These are phyloP conservation scores for Aspergillus spinulosporus DNA, from an alignment of 2,329 filamentous ascomycete species.

Conservation along the genomic window DNA sequence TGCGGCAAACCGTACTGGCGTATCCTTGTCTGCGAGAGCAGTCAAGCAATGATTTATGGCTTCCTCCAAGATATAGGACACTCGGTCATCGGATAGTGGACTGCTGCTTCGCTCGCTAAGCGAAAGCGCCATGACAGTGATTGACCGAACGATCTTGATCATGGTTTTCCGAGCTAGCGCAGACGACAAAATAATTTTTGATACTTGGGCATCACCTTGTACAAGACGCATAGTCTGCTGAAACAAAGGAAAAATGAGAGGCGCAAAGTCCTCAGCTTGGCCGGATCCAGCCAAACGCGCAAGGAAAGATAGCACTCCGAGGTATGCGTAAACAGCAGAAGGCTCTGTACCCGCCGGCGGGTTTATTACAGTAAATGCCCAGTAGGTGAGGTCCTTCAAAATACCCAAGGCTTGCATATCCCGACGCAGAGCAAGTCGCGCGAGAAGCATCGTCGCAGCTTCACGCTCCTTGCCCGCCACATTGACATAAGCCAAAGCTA, in stretches of 20 bases:
- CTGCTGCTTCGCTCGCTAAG: constrained; percentile 46
- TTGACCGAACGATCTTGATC: constrained; percentile 79
- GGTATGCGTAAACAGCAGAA: constrained; percentile 68
- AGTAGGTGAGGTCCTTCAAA: constrained; percentile 65
- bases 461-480: constrained; percentile 83
- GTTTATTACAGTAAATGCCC: constrained; percentile 66
- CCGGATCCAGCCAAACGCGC: constrained; percentile 71
- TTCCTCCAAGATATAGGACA: constrained; percentile 67
- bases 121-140: constrained; percentile 64
- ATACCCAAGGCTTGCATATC: constrained; percentile 84
- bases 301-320: constrained; percentile 78
- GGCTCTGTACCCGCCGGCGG: constrained; percentile 41
- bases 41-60: constrained; percentile 80
- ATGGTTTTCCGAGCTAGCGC: constrained; percentile 78
- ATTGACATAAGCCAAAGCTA: constrained; percentile 70
- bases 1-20: constrained; percentile 82
- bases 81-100: constrained; percentile 31
- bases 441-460: constrained; percentile 79
- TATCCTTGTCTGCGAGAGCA: constrained; percentile 80
- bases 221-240: constrained; percentile 62
- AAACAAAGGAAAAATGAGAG: constrained; percentile 67
- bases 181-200: constrained; percentile 63
- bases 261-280: constrained; percentile 72
- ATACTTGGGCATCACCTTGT: constrained; percentile 51
- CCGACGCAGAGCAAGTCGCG: constrained; percentile 75